A percentile compares a stretch with the other conserved stretches of the same genome.
phyloP scores from a whole-genome alignment of 2,329 filamentous ascomycete genomes.

The Xylaria sp. region DNA sequence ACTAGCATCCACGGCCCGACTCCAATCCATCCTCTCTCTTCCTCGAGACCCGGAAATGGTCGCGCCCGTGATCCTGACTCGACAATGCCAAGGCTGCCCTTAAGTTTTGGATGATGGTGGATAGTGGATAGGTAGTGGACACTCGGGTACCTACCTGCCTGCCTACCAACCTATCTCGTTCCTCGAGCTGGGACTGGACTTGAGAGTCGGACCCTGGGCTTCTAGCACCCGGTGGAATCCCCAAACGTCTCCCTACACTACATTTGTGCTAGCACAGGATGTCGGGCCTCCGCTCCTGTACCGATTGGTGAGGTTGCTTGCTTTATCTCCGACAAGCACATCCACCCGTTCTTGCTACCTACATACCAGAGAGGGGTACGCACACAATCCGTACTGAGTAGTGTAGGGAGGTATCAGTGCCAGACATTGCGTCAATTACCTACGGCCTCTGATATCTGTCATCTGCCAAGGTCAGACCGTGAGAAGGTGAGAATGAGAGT shows the following conservation, averaged over 20 bases:
- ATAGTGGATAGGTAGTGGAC: background rate
- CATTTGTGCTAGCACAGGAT: background rate
- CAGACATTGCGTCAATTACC: background rate
- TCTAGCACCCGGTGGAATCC: background rate
- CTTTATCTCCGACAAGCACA: background rate
- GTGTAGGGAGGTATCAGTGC: background rate
- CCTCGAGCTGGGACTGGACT: too few relatives aligned
- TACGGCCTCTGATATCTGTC: background rate
- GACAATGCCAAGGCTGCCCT: background rate
- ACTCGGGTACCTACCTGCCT: background rate
- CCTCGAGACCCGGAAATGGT: background rate
- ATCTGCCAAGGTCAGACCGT: background rate
- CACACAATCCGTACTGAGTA: too few relatives aligned
- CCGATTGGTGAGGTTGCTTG: background rate
- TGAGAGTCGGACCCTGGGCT: background rate
- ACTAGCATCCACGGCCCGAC: background rate
- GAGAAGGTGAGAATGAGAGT: background rate
- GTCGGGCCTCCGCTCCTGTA: background rate
- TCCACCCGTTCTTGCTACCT: too few relatives aligned
- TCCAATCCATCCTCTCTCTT: background rate
- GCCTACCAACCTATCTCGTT: too few relatives aligned
- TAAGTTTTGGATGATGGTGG: background rate
- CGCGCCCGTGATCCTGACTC: conserved; percentile 13
- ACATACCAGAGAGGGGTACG: too few relatives aligned
- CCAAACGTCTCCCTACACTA: background rate